Percentiles rank a stretch among this genome's conserved stretches.
phyloP scores from a whole-genome alignment of 148 eudicot genomes.

The Pouteria glomerata region DNA sequence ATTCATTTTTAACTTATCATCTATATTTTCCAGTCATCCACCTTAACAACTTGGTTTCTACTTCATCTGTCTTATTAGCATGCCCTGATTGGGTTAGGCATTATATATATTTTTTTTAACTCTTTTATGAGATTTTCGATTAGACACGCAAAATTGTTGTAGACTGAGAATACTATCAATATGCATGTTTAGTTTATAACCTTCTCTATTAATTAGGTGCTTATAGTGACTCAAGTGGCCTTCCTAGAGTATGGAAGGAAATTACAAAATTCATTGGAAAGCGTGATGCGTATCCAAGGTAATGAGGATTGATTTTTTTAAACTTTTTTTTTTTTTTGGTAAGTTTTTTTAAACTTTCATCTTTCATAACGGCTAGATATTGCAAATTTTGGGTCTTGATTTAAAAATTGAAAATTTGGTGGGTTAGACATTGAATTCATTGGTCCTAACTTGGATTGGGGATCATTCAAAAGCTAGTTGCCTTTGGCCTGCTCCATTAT shows the following conservation, averaged over 20 bases:
- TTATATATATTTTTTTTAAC: background rate
- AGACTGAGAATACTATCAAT: background rate
- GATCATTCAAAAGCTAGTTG: background rate
- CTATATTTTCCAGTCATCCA: background rate
- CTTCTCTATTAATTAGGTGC: conserved; percentile 54
- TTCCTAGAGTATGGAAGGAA: conserved; percentile 90
- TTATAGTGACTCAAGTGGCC: conserved; percentile 96
- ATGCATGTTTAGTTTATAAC: background rate
- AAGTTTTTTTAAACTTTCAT: background rate
- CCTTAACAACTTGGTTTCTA: background rate
- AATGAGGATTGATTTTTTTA: conserved; percentile 23
- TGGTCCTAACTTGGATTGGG: background rate
- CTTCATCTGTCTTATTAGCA: background rate
- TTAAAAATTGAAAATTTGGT: background rate
- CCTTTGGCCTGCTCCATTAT: background rate
- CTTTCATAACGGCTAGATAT: background rate
- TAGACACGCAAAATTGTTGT: background rate
- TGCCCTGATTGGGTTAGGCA: background rate
- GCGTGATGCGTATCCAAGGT: conserved; percentile 99
- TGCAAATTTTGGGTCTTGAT: too few species aligned
- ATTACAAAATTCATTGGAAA: conserved; percentile 84
- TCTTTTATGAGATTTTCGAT: background rate
- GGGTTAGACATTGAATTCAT: background rate
- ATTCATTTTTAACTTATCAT: background rate
- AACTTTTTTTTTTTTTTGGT: too few species aligned